Percentiles rank a stretch among this genome's conserved stretches.
Conservation (phyloP, 2,329 filamentous ascomycete genomes). For the Colletotrichum cuscutae region DNA sequence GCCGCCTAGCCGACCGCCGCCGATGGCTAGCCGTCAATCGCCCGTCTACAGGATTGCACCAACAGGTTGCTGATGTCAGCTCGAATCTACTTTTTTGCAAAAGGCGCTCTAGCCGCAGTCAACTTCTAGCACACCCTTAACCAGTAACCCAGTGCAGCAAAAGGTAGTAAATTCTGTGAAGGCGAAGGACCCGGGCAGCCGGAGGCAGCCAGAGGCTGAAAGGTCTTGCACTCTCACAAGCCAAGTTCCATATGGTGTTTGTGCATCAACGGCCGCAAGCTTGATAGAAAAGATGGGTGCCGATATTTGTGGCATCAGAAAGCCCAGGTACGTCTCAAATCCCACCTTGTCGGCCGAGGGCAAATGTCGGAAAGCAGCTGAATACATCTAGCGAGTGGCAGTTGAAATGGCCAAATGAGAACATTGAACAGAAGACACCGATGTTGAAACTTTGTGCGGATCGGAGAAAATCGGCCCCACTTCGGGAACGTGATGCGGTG, state of each 20-base stretch:
- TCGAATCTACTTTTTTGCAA: background rate
- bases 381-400: background rate
- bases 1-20: conserved; percentile 21
- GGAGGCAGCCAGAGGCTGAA: background rate
- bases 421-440: background rate
- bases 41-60: conserved; percentile 19
- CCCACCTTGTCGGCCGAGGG: background rate
- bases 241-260: background rate
- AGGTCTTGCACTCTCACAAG: background rate
- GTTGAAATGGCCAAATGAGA: background rate
- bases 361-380: background rate
- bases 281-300: background rate
- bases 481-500: background rate
- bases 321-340: background rate
- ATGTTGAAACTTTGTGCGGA: background rate
- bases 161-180: background rate
- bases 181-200: background rate
- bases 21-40: conserved; percentile 12
- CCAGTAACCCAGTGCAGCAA: background rate
- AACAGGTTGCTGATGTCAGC: conserved; percentile 2
- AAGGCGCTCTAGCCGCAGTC: background rate
- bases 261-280: background rate
- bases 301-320: background rate
- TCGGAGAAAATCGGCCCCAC: conserved; percentile 29
- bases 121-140: background rate